These are phyloP conservation scores for Candida easanensis DNA, from an alignment of 805 yeast genomes.

Conservation along the genomic window DNA sequence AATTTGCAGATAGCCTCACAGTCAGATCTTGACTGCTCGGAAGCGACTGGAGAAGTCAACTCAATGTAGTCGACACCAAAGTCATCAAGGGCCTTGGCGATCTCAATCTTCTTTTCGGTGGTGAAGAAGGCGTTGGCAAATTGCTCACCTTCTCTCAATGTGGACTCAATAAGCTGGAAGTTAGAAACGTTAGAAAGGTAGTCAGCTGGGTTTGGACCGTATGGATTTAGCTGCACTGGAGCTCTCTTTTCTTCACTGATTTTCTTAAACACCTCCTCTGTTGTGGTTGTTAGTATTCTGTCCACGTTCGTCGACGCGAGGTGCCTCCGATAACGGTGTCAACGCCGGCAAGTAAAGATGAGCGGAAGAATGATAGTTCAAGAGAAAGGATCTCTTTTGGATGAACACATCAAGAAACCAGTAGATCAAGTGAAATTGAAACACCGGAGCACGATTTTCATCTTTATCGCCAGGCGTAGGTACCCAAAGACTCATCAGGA, in stretches of 20 bases:
- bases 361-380: no score
- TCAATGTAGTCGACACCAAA: constrained; percentile 98
- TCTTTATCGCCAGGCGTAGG: not conserved
- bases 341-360: no score
- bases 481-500: not conserved
- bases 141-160: constrained; percentile 97
- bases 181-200: constrained; percentile 82
- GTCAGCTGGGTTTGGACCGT: constrained; percentile 95
- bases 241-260: constrained; percentile 43
- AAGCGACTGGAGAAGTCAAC: constrained; percentile 95
- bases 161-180: constrained; percentile 91
- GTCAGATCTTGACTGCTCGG: constrained; percentile 88
- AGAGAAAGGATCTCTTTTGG: no score
- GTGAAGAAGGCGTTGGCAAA: constrained; percentile 95
- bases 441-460: not conserved
- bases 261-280: constrained; percentile 34
- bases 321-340: not conserved
- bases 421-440: not conserved
- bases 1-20: constrained; percentile 98
- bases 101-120: constrained; percentile 93
- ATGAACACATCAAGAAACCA: no score
- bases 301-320: not conserved
- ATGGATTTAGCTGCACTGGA: constrained; percentile 59
- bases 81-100: constrained; percentile 95
- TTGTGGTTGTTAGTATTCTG: constrained; percentile 10